Base-by-base conservation (phyloP, 2,329 filamentous ascomycete species). In the Aspergillus vadensis region DNA sequence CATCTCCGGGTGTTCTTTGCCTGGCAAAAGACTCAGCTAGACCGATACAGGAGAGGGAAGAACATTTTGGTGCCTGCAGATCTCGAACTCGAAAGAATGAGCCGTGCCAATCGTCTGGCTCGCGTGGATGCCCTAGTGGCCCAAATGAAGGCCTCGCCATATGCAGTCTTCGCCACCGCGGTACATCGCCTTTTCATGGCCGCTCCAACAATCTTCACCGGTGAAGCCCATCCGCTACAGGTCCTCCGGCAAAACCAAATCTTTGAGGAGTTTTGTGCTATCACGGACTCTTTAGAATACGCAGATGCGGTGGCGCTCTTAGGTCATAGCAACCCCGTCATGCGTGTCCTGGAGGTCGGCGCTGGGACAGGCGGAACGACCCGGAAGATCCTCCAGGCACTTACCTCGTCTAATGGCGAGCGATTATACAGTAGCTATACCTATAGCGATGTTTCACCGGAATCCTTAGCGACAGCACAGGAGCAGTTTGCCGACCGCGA, bases 401-500 rank as follows among this genome's bases (percentile, higher is more conserved):
- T 64, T 1, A 51, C 51, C 12, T 17, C 55, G 1, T 32, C 36
- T 0, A 36, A 47, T n/a, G 56, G 54, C 0, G 51, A 25, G 19
- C 54, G 57, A 4, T 25, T 62, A 1, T 64, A 62, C 14, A 57
- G 56, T 5, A 49, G 41, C 6, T 74, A 72, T 44, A 71, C 66
- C 0, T 75, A 72, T 53, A 74, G 70, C 0, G 74, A 75, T 49
- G 68, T 75, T n/a, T 72, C 71, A 0, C 60, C 65, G 1, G 69
- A 68, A 0, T 73, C 74, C 27, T 70, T 75, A 12, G 65, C 70
- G 17, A 69, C 66, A 10, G 71, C 71, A 0, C 64, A 69, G 17
- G 61, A 65, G 19, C 60, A 62, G 8, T 74, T 74, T 50, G 58
- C 65, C 3, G 2, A 59, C 9, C 69, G 66, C 3, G 58, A 64